Conservation (phyloP, 208 protist genomes). For the Hexamita inflata region DNA sequence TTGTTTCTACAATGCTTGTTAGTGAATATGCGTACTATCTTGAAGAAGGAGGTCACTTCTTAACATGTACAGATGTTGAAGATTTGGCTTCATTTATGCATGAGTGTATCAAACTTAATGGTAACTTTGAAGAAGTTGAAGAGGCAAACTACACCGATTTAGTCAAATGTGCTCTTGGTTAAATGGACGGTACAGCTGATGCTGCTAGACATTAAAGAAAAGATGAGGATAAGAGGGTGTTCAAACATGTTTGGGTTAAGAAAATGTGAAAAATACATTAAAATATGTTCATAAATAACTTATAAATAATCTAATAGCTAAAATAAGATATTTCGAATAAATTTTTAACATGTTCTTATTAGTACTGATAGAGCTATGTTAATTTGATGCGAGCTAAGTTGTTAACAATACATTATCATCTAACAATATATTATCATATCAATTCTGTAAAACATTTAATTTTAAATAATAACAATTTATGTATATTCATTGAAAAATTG, state of each 20-base stretch:
- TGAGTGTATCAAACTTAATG: neutral
- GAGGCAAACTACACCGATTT: neutral
- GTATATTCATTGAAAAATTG: too few relatives aligned
- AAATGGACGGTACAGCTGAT: conserved; percentile 5
- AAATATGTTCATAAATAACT: too few relatives aligned
- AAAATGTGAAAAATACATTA: too few relatives aligned
- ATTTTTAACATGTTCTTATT: too few relatives aligned
- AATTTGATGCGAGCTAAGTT: too few relatives aligned
- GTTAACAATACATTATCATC: too few relatives aligned
- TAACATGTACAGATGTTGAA: conserved; percentile 9
- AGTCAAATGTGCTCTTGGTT: neutral
- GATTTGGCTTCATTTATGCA: neutral
- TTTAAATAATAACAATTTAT: too few relatives aligned
- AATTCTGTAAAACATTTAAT: too few relatives aligned
- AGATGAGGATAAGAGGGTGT: conserved; percentile 3
- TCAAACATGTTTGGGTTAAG: conserved; percentile 9
- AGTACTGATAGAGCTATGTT: too few relatives aligned
- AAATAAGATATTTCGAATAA: too few relatives aligned
- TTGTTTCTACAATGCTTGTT: neutral
- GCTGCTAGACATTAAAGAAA: conserved; percentile 14
- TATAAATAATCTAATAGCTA: too few relatives aligned
- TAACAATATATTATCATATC: too few relatives aligned
- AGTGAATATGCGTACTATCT: conserved; percentile 20
- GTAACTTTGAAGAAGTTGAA: conserved; percentile 6
- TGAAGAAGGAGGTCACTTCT: neutral